phyloP scores from a whole-genome alignment of 768 basidiomycete genomes.

The Boletellus ananas region DNA sequence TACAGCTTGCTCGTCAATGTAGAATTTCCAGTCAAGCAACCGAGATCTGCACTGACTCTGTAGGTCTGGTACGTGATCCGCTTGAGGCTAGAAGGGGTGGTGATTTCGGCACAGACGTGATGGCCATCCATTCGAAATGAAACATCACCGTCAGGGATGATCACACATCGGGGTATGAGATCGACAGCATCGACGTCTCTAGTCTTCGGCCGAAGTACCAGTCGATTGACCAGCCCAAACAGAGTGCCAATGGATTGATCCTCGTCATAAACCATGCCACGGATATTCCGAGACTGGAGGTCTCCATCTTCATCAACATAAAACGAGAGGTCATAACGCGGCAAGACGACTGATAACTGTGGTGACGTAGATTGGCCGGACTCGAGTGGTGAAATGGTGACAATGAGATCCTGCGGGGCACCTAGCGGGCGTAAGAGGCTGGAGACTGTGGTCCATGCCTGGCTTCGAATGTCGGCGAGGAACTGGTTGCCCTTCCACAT shows the following conservation, averaged over 20 bases:
- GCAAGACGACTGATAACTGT: slow-evolving; percentile 32
- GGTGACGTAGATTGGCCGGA: not conserved
- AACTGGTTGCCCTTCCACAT: slow-evolving; percentile 1
- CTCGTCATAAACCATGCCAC: slow-evolving; percentile 38
- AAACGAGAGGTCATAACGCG: slow-evolving; percentile 40
- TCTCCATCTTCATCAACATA: slow-evolving; percentile 29
- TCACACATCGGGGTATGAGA: slow-evolving; percentile 16
- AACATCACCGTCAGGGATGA: slow-evolving; percentile 37
- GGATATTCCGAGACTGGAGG: slow-evolving; percentile 40
- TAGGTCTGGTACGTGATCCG: slow-evolving; percentile 24
- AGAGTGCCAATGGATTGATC: slow-evolving; percentile 42
- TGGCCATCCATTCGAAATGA: slow-evolving; percentile 28
- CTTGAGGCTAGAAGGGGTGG: not conserved
- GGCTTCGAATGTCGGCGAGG: slow-evolving; percentile 29
- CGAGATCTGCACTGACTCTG: slow-evolving; percentile 26
- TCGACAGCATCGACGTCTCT: not conserved
- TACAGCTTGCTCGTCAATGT: slow-evolving; percentile 30
- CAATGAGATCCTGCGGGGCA: slow-evolving; percentile 15
- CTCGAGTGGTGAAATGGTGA: slow-evolving; percentile 6
- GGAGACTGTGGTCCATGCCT: slow-evolving; percentile 26
- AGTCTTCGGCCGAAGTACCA: slow-evolving; percentile 35
- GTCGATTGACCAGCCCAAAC: slow-evolving; percentile 39
- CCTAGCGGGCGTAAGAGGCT: slow-evolving; percentile 22
- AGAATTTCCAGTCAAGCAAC: slow-evolving; percentile 16
- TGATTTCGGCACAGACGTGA: slow-evolving; percentile 11